Percentiles rank a stretch among this genome's conserved stretches.
Conservation (phyloP, 2,329 filamentous ascomycete species). For the Fusarium udum region DNA sequence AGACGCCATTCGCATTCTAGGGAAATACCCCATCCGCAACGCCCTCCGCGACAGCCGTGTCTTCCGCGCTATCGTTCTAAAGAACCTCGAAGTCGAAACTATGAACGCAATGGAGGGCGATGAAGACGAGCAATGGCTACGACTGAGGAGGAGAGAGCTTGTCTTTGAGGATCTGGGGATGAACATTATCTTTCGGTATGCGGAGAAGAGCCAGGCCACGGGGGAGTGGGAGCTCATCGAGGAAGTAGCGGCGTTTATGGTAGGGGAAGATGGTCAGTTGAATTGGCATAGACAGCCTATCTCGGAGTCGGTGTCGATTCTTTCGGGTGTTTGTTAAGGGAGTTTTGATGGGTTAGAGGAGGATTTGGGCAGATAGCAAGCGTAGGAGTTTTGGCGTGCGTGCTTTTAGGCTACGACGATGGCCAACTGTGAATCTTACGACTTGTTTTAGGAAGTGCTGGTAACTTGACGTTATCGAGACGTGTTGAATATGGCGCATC, state of each 20-base stretch:
- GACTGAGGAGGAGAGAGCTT: conserved; percentile 50
- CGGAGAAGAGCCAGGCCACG: conserved; percentile 44
- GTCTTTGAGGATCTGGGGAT: conserved; percentile 52
- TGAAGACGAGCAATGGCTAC: conserved; percentile 51
- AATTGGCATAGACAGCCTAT: conserved; percentile 50
- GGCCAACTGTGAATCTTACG: not conserved
- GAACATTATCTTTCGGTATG: conserved; percentile 51
- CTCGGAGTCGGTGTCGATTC: conserved; percentile 45
- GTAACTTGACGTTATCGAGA: not conserved
- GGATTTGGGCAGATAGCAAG: not conserved
- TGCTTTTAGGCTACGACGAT: conserved; percentile 16
- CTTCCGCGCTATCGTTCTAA: conserved; percentile 51
- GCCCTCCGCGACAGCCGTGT: conserved; percentile 55
- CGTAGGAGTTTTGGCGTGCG: conserved; percentile 23
- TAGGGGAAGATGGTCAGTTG: conserved; percentile 45
- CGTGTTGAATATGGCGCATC: not conserved
- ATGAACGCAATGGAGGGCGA: conserved; percentile 46
- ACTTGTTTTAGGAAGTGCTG: not conserved
- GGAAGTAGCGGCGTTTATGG: conserved; percentile 48
- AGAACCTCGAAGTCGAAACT: conserved; percentile 50
- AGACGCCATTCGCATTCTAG: conserved; percentile 53
- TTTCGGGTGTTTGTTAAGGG: conserved; percentile 37
- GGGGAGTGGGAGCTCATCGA: conserved; percentile 52
- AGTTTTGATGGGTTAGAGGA: not conserved
- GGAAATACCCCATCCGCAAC: conserved; percentile 54